Percentiles rank a stretch among this genome's conserved stretches.
Evolutionary conservation across 2,329 filamentous ascomycete genomes (phyloP).

Genomic region (Chrysoporthe austroafricana): DNA sequence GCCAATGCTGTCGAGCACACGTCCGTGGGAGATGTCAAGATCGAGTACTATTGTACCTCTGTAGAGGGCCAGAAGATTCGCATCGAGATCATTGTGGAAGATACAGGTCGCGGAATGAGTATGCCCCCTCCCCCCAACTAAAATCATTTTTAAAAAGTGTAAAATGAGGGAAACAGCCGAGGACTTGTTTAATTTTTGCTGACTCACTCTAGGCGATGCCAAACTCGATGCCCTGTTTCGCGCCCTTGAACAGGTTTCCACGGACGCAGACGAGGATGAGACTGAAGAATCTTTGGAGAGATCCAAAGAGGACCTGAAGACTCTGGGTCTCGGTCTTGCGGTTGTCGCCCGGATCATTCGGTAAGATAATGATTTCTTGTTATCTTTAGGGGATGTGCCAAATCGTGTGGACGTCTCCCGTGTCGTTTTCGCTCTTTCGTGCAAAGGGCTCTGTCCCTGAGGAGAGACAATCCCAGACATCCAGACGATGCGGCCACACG

Average conservation of each 20-base stretch:
- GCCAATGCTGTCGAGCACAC: conserved; percentile 88
- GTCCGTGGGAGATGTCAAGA: conserved; percentile 64
- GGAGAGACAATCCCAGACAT: not conserved
- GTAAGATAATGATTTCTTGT: conserved; percentile 4
- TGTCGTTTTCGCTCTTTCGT: not conserved
- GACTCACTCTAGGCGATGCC: conserved; percentile 3
- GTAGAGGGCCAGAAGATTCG: conserved; percentile 58
- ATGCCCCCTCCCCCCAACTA: not conserved
- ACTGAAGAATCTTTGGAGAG: conserved; percentile 34
- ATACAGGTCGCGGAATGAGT: conserved; percentile 76
- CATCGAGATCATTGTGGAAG: conserved; percentile 75
- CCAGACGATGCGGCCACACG: not conserved
- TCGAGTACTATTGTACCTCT: conserved; percentile 70
- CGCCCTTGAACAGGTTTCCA: conserved; percentile 62
- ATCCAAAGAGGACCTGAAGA: conserved; percentile 43
- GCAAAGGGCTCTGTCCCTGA: not conserved
- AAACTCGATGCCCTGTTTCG: conserved; percentile 58
- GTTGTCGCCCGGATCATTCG: conserved; percentile 82
- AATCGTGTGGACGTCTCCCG: not conserved
- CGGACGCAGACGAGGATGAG: conserved; percentile 41
- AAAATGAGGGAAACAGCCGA: not conserved
- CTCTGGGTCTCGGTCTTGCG: conserved; percentile 81
- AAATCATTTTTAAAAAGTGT: not conserved
- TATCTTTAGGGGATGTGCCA: no score
- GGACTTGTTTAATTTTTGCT: not conserved